Percentiles rank a stretch among this genome's conserved stretches.
These are phyloP conservation scores for Tardiomyces depauwii DNA, from an alignment of 1,139 yeast species.

Conservation along the genomic window DNA sequence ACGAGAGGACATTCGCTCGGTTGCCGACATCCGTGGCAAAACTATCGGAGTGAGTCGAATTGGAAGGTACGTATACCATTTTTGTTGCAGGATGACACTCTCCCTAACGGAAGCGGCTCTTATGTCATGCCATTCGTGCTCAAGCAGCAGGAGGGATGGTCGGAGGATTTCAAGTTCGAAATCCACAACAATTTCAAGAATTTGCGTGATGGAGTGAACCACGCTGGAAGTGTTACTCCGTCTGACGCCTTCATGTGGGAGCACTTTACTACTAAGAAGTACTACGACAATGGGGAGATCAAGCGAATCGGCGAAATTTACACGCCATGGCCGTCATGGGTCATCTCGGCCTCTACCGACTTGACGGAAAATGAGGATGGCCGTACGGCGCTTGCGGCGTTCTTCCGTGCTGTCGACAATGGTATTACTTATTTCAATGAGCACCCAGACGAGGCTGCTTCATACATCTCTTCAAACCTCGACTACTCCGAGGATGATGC, in stretches of 20 bases:
- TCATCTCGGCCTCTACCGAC: conserved; percentile 41
- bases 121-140: conserved; percentile 84
- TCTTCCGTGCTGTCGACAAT: conserved; percentile 44
- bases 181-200: conserved; percentile 59
- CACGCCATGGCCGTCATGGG: conserved; percentile 98
- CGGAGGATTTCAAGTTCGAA: conserved; percentile 35
- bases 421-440: conserved; percentile 58
- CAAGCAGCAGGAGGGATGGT: conserved; percentile 44
- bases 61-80: conserved; percentile 30
- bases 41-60: conserved; percentile 77
- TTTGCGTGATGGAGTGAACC: conserved; percentile 70
- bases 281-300: conserved; percentile 70
- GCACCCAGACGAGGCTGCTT: conserved; percentile 54
- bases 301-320: conserved; percentile 77
- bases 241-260: conserved; percentile 97
- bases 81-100: background rate
- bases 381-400: conserved; percentile 27
- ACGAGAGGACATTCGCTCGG: conserved; percentile 41
- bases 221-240: conserved; percentile 31
- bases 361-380: conserved; percentile 14
- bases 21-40: conserved; percentile 46
- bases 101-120: conserved; percentile 39
- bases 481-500: conserved; percentile 77
- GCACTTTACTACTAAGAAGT: conserved; percentile 75
- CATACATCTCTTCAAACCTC: conserved; percentile 51